Evolutionary conservation across 1,284 basidiomycete genomes (phyloP).

Genomic region (Fomitopsis pinicola): DNA sequence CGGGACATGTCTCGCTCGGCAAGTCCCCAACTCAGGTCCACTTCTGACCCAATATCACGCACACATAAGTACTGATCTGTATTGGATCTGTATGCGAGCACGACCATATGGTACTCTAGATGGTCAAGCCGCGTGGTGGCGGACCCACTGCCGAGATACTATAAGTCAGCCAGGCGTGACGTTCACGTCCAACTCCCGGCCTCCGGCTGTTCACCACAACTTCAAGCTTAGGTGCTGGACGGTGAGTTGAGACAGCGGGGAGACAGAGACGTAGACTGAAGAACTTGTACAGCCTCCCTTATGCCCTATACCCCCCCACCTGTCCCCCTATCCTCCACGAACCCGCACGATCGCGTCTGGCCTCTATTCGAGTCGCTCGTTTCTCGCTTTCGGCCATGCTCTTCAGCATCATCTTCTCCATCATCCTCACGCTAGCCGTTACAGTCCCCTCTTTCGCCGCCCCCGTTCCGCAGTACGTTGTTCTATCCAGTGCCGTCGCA

Average conservation of each 20-base stretch:
- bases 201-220: background rate
- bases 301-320: background rate
- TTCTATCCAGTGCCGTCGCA: background rate
- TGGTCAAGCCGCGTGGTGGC: too few species aligned
- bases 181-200: background rate
- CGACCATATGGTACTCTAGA: background rate
- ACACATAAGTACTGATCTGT: too few species aligned
- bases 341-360: background rate
- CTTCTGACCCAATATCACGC: too few species aligned
- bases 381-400: background rate
- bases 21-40: too few species aligned
- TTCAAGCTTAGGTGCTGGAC: background rate
- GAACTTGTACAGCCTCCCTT: background rate
- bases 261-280: background rate
- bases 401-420: background rate
- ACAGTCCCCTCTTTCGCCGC: background rate
- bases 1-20: too few species aligned
- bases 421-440: background rate
- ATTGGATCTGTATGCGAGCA: too few species aligned
- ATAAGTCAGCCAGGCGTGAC: background rate
- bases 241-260: background rate
- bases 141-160: background rate
- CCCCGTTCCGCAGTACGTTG: background rate
- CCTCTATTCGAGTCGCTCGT: background rate
- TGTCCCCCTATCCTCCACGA: background rate